Base-by-base conservation (phyloP, 495 filamentous ascomycete species). In the Articulospora tetracladia region DNA sequence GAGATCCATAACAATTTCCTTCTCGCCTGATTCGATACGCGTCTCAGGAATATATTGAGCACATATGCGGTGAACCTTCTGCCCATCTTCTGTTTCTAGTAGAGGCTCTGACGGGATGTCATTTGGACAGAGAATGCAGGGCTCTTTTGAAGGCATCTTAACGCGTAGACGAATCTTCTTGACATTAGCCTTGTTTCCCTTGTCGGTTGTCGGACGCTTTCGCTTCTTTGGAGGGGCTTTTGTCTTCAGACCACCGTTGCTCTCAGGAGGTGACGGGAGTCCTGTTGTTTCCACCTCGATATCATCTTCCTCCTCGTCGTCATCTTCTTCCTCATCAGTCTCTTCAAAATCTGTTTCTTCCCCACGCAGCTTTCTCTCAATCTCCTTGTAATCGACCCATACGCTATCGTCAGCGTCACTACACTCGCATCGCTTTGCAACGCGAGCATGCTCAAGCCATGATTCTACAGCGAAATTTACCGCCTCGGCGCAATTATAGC, bases 401-500 rank as follows among this genome's bases (percentile, higher is more conserved):
- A 99, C 94, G 63, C 92, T 97, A 76, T 99, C 94, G 49, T 92
- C 83, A 23, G 83, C 78, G 61, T 82, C 75, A 66, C 91, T 90
- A 70, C 94, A 99, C 68, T 97, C 82, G 71, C 94, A 99, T 69
- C 93, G 96, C 71, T 97, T 95, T n/a, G 94, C 95, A 65, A 96
- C 89, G 58, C 88, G 86, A n/a, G 91, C 94, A 77, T 92, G 96
- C 23, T 94, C 83, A 32, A 99, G 73, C 94, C 94, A 99, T 41
- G 88, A 84, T 62, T 97, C 91, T 12, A 93, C 86, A 19, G 93
- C 94, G 72, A 99, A 99, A 72, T 99, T 99, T 72, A 99, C 94
- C 1, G 94, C 96, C 70, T 99, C 94, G 30, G 94, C 94, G 72
- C 94, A 99, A 71, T 99, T 99, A 73, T 99, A 99, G 13, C 95